Evolutionary conservation across 2,329 filamentous ascomycete genomes (phyloP).

Genomic region (Ophiosphaerella herpotricha): DNA sequence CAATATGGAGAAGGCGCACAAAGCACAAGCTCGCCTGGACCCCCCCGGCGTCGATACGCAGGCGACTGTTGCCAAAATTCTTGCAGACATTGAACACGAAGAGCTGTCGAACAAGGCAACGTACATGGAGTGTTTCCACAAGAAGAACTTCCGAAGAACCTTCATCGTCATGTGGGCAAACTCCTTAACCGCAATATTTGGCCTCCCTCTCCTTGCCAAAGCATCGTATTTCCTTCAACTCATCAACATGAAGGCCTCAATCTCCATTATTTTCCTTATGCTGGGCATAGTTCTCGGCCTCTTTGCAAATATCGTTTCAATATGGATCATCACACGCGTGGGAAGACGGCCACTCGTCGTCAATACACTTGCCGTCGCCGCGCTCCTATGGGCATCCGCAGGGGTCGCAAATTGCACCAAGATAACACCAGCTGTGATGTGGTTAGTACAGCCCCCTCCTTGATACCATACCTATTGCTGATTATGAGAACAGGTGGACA

Average conservation of each 20-base stretch:
- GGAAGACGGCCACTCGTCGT: conserved; percentile 50
- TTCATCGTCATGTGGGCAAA: conserved; percentile 45
- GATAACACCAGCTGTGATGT: conserved; percentile 43
- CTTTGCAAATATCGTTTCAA: conserved; percentile 50
- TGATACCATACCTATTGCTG: not conserved
- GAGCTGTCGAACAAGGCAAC: conserved; percentile 24
- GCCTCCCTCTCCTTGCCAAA: conserved; percentile 42
- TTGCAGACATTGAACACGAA: conserved; percentile 30
- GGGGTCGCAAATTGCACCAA: conserved; percentile 55
- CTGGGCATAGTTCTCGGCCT: conserved; percentile 54
- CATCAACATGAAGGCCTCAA: conserved; percentile 34
- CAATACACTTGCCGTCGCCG: conserved; percentile 37
- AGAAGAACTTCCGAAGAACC: conserved; percentile 42
- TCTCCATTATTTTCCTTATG: conserved; percentile 52
- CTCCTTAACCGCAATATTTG: conserved; percentile 40
- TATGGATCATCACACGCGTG: conserved; percentile 52
- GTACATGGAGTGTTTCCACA: conserved; percentile 44
- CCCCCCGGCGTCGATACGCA: conserved; percentile 42
- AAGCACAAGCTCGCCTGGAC: conserved; percentile 57
- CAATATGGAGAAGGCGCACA: conserved; percentile 47
- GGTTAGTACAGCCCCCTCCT: conserved; percentile 34
- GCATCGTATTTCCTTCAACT: conserved; percentile 42
- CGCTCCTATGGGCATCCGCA: conserved; percentile 51
- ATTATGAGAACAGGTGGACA: conserved; percentile 42
- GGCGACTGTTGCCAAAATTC: conserved; percentile 32